Base-by-base conservation (phyloP, 495 filamentous ascomycete species). In the Podospora pseudoanserina region DNA sequence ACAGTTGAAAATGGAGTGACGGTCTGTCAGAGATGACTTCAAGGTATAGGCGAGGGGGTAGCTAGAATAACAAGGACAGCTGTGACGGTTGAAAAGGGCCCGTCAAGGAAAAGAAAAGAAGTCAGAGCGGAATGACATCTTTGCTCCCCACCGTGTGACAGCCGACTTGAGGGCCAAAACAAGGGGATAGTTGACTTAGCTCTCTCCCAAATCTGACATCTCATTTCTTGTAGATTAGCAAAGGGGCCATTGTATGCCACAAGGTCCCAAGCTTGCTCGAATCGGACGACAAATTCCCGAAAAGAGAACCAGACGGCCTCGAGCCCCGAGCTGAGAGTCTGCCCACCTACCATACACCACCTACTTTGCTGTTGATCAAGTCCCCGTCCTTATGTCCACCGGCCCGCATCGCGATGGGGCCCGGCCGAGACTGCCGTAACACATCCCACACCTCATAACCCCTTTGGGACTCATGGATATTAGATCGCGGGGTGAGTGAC, bases 261-360 rank as follows among this genome's bases (percentile, higher is more conserved):
- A 26, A 26, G 23, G 55, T n/a, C 55, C n/a, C 18, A 58, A 19
- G 55, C 55, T 58, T 58, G 55, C 55, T 58, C 55, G n/a, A 58
- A 58, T 26, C 23, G 55, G 55, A 58, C 55, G 23, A 58, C 16
- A 19, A 23, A 13, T 58, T 58, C n/a, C 55, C 55, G 6, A 49
- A 49, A 49, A 49, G 39, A 49, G 39, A 49, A 49, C 5, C 9
- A 49, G 39, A 49, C 13, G 7, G 39, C 39, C 39, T 49, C 39
- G 13, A 49, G 9, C 15, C 9, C 39, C 39, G 5, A 49, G 39
- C 39, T 49, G 39, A 49, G 39, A 49, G 39, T 11, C 39, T 5
- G 13, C 13, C 39, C 15, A 11, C 39, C 2, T 49, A 11, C 39
- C 13, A 2, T 11, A 49, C 0, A 13, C 15, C 6, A 23, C 23